Percentiles rank a stretch among this genome's conserved stretches.
Evolutionary conservation across 2,329 filamentous ascomycete species (phyloP).

Genomic region (Claviceps sp.): DNA sequence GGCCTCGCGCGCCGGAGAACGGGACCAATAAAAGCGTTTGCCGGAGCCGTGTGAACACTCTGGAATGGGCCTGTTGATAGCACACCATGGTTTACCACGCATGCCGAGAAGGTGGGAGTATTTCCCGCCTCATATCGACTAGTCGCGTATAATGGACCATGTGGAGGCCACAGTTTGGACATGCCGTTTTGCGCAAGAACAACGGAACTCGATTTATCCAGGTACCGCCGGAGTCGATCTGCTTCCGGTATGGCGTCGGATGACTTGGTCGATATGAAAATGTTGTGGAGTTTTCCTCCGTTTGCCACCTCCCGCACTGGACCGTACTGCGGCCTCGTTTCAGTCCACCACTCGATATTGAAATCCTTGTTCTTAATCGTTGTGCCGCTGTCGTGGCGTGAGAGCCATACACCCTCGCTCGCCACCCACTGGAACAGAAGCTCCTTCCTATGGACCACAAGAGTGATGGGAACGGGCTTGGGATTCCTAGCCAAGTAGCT

Average conservation of each 20-base stretch:
- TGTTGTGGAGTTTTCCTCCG: constrained; percentile 44
- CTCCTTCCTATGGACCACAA: constrained; percentile 56
- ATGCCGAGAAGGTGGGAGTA: constrained; percentile 58
- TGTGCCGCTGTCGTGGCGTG: constrained; percentile 16
- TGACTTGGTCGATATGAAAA: constrained; percentile 71
- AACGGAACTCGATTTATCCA: constrained; percentile 55
- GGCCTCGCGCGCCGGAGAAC: constrained; percentile 21
- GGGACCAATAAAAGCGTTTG: constrained; percentile 32
- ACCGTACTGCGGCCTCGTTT: constrained; percentile 23
- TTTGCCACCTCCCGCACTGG: constrained; percentile 26
- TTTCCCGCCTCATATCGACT: constrained; percentile 23
- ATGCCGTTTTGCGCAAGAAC: constrained; percentile 81
- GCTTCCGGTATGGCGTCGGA: constrained; percentile 49
- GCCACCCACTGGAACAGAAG: constrained; percentile 35
- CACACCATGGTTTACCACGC: constrained; percentile 46
- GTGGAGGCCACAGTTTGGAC: constrained; percentile 49
- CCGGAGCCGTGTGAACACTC: constrained; percentile 39
- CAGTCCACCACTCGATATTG: constrained; percentile 42
- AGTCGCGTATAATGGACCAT: constrained; percentile 28
- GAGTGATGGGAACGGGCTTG: constrained; percentile 57
- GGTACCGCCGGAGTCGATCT: constrained; percentile 45
- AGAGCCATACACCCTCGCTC: constrained; percentile 31
- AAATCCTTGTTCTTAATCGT: constrained; percentile 24
- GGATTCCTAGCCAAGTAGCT: constrained; percentile 49
- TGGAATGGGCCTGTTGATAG: constrained; percentile 35